phyloP scores from a whole-genome alignment of 2,329 filamentous ascomycete species.

The Juglanconis sp. region DNA sequence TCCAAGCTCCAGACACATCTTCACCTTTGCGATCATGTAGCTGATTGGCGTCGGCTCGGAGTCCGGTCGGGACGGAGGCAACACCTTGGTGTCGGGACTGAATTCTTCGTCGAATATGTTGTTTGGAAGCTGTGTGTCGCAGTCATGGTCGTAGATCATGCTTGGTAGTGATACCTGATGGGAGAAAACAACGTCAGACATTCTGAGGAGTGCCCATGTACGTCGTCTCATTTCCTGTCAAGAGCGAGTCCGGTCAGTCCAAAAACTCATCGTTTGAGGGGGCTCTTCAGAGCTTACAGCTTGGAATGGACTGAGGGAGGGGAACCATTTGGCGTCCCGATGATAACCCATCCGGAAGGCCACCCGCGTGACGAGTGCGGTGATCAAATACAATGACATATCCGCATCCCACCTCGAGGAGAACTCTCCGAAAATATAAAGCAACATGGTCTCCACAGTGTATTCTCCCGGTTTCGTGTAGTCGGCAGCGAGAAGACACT shows the following conservation, averaged over 20 bases:
- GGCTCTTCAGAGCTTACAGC: slow-evolving; percentile 45
- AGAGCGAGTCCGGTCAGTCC: background rate
- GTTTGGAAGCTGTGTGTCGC: slow-evolving; percentile 70
- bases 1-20: slow-evolving; percentile 65
- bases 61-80: slow-evolving; percentile 65
- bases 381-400: slow-evolving; percentile 59
- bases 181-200: slow-evolving; percentile 74
- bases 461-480: slow-evolving; percentile 73
- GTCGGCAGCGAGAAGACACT: slow-evolving; percentile 72
- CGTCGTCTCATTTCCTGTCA: slow-evolving; percentile 65
- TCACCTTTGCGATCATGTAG: slow-evolving; percentile 74
- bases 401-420: slow-evolving; percentile 72
- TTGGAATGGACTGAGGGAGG: slow-evolving; percentile 68
- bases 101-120: slow-evolving; percentile 84
- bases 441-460: slow-evolving; percentile 73
- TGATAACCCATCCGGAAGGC: slow-evolving; percentile 73
- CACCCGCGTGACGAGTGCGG: slow-evolving; percentile 53
- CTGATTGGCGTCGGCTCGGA: slow-evolving; percentile 73
- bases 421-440: slow-evolving; percentile 75
- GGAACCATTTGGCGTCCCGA: slow-evolving; percentile 72
- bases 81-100: slow-evolving; percentile 60
- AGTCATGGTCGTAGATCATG: slow-evolving; percentile 73
- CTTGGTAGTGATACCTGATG: slow-evolving; percentile 65
- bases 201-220: slow-evolving; percentile 68
- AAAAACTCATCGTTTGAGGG: background rate